Base-by-base conservation (phyloP, 768 basidiomycete genomes). In the Lepiota brunneoincarnata region DNA sequence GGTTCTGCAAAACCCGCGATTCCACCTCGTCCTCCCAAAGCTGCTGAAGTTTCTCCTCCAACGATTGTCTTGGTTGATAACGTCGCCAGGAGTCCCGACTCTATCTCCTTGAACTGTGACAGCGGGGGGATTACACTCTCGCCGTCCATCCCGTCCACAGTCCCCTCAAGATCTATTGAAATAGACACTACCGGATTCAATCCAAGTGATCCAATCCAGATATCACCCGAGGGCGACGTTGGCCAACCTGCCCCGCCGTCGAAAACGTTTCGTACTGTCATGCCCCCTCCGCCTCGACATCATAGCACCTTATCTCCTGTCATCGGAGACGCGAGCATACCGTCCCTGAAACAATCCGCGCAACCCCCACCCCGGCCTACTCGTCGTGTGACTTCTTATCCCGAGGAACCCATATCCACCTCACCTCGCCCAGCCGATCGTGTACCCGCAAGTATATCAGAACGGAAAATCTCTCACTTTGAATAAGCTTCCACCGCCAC, bases 401-500 rank as follows among this genome's bases (percentile, higher is more conserved):
- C 21, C 9, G 44, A 54, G 41, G 51, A 53, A 26, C 55, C 37
- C 56, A 49, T 28, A 66, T 67, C 52, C 59, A 64, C 55, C 21
- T 52, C 62, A 6, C 65, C 67, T 7, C 68, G 66, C 60, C 67
- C 38, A 20, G 54, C 3, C 31, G 58, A 39, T 20, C 55, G 50
- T 44, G 17, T 21, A 45, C 57, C 58, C 2, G 61, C 66, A 5
- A 51, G 58, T 12, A 57, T 64, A 23, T 54, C 60, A 7, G 75
- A 78, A 39, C 68, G 78, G 15, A n/a, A 79, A 73, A 57, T 53
- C 63, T 0, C 50, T 79, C 15, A 74, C 75, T 21, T 60, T 66
- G 39, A 64, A 66, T 34, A 77, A 68, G 54, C 77, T 85, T 20
- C 87, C 81, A 0, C 90, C 90, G 0, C 90, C 90, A 0, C 90